A percentile compares a stretch with the other conserved stretches of the same genome.
Conservation (phyloP, 192 early-diverging fungal species). For the Backusella australiensis region DNA sequence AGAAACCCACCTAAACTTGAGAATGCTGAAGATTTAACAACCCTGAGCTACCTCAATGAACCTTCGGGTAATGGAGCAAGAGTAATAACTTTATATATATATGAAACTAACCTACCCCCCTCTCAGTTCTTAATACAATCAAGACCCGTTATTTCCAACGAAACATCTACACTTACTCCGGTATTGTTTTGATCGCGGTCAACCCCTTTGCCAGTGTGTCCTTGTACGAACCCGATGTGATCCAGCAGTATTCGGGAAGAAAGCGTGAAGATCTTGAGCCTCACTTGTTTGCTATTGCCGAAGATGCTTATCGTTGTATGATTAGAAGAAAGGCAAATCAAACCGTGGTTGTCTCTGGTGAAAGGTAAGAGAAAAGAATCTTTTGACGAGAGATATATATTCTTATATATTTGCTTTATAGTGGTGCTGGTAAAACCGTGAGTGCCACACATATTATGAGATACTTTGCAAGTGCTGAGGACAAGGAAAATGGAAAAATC, state of each 20-base stretch:
- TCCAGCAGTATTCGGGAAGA: constrained; percentile 91
- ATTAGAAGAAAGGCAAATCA: constrained; percentile 90
- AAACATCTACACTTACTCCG: constrained; percentile 98
- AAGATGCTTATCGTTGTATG: constrained; percentile 97
- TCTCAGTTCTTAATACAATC: constrained; percentile 90
- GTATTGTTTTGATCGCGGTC: constrained; percentile 96
- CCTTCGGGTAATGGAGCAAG: constrained; percentile 54
- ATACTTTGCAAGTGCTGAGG: constrained; percentile 86
- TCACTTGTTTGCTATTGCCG: constrained; percentile 98
- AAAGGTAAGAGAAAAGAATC: constrained; percentile 49
- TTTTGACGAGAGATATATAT: neutral
- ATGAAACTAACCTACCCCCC: neutral
- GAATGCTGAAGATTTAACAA: constrained; percentile 88
- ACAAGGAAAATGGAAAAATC: constrained; percentile 47
- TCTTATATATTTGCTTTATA: constrained; percentile 15
- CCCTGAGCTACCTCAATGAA: constrained; percentile 93
- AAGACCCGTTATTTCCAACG: constrained; percentile 87
- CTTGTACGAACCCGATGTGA: constrained; percentile 87
- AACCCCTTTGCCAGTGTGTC: constrained; percentile 90
- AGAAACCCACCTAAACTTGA: constrained; percentile 91
- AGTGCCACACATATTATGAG: constrained; percentile 98
- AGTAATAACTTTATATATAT: neutral
- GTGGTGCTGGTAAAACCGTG: constrained; percentile 96
- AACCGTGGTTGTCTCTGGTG: constrained; percentile 97
- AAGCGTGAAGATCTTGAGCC: constrained; percentile 93